Evolutionary conservation across 108 stramenopile species (phyloP).

Genomic region (Pseudonitzschia delicatissima): DNA sequence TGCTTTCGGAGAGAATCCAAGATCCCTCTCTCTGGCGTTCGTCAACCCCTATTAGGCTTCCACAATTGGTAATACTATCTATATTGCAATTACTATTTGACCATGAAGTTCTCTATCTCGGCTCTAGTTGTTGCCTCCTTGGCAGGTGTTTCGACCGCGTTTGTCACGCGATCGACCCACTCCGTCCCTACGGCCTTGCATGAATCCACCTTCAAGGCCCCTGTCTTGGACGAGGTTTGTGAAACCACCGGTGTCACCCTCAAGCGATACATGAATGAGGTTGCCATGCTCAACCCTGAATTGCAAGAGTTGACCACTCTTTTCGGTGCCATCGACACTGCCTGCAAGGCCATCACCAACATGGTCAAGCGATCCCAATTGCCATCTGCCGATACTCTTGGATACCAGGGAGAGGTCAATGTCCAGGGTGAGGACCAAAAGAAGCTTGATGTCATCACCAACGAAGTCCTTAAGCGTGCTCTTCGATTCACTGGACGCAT

Average conservation of each 20-base stretch:
- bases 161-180: background rate
- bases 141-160: background rate
- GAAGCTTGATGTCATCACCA: conserved; percentile 95
- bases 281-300: conserved; percentile 69
- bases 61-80: background rate
- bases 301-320: conserved; percentile 61
- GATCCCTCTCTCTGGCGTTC: background rate
- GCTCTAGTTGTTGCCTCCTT: background rate
- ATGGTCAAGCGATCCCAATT: conserved; percentile 64
- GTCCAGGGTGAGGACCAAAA: conserved; percentile 85
- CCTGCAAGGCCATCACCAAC: conserved; percentile 76
- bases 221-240: conserved; percentile 74
- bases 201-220: conserved; percentile 22
- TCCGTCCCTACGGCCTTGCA: background rate
- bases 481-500: conserved; percentile 83
- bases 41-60: background rate
- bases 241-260: conserved; percentile 69
- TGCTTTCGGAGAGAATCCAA: background rate
- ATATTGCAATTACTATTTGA: background rate
- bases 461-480: conserved; percentile 93
- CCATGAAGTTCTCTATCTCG: conserved; percentile 13
- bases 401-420: conserved; percentile 77
- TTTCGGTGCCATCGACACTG: conserved; percentile 80
- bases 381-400: conserved; percentile 60
- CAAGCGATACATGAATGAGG: conserved; percentile 67